Evolutionary conservation across 1,284 basidiomycete genomes (phyloP).

Genomic region (Tylopilus orsonianus): DNA sequence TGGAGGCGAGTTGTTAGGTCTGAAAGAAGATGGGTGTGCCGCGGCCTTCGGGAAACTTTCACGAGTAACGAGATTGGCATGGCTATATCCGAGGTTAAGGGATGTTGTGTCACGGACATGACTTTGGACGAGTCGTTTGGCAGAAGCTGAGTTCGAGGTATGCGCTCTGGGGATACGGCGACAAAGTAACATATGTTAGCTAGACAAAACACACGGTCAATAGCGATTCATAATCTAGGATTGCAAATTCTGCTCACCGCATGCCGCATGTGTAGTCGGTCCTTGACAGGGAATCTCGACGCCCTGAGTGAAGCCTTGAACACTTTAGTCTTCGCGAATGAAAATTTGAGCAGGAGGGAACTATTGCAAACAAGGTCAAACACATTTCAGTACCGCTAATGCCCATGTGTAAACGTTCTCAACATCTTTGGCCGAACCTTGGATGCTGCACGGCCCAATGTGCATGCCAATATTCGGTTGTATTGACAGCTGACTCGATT

Average conservation of each 20-base stretch:
- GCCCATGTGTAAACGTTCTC: too few relatives aligned
- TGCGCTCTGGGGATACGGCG: slow-evolving; percentile 45
- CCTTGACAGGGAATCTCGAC: slow-evolving; percentile 29
- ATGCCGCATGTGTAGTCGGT: slow-evolving; percentile 42
- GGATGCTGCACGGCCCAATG: too few relatives aligned
- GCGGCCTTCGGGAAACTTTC: slow-evolving; percentile 14
- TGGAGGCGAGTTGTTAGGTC: background rate
- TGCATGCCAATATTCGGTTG: too few relatives aligned
- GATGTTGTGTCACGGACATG: slow-evolving; percentile 27
- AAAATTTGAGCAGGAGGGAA: slow-evolving; percentile 31
- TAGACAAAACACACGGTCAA: slow-evolving; percentile 20
- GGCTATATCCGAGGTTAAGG: slow-evolving; percentile 23
- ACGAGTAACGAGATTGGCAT: slow-evolving; percentile 22
- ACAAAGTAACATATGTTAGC: slow-evolving; percentile 63
- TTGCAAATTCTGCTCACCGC: slow-evolving; percentile 40
- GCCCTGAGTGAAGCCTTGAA: slow-evolving; percentile 20
- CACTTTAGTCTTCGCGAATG: slow-evolving; percentile 8
- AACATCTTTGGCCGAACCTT: too few relatives aligned
- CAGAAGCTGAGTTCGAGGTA: slow-evolving; percentile 29
- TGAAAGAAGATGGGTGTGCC: background rate
- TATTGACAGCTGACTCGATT: too few relatives aligned
- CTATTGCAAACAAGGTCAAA: slow-evolving; percentile 31
- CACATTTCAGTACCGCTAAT: slow-evolving; percentile 2
- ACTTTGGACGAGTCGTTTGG: slow-evolving; percentile 24
- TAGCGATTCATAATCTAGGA: background rate